Conservation (phyloP, 805 yeast species). For the Pichia pseudocactophila region DNA sequence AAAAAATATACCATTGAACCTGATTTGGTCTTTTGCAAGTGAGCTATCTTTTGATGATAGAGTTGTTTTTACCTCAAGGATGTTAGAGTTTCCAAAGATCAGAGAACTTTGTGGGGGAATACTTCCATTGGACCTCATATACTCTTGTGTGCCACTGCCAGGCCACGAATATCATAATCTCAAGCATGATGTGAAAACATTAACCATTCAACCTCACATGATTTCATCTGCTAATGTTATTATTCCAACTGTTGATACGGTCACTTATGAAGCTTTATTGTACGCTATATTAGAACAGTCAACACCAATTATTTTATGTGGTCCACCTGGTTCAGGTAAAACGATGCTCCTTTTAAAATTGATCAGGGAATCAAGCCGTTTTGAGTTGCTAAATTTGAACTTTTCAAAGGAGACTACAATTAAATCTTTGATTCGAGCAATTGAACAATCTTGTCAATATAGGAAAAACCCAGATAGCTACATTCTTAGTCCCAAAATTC, state of each 20-base stretch:
- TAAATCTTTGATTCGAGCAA: slow-evolving; percentile 44
- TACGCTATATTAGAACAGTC: slow-evolving; percentile 47
- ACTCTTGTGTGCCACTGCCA: slow-evolving; percentile 36
- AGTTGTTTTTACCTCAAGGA: slow-evolving; percentile 26
- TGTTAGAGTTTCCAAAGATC: slow-evolving; percentile 21
- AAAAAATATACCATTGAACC: slow-evolving; percentile 30
- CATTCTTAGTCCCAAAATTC: slow-evolving; percentile 45
- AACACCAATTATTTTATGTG: slow-evolving; percentile 65
- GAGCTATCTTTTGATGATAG: slow-evolving; percentile 37
- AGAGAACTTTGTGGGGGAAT: slow-evolving; percentile 5
- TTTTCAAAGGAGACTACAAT: slow-evolving; percentile 79
- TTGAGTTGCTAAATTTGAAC: slow-evolving; percentile 60
- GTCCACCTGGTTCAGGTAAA: slow-evolving; percentile 97
- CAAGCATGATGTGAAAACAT: slow-evolving; percentile 30
- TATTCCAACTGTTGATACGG: slow-evolving; percentile 74
- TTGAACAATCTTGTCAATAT: slow-evolving; percentile 69
- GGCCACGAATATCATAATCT: slow-evolving; percentile 40
- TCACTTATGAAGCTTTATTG: slow-evolving; percentile 54
- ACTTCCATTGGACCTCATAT: slow-evolving; percentile 24
- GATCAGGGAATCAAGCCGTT: slow-evolving; percentile 44
- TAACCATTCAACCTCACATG: slow-evolving; percentile 48
- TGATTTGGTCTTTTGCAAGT: slow-evolving; percentile 62
- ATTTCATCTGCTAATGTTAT: slow-evolving; percentile 54
- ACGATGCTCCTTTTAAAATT: slow-evolving; percentile 81
- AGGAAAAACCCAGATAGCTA: slow-evolving; percentile 42